Evolutionary conservation across 2,329 filamentous ascomycete species (phyloP).

Genomic region (Penicillium sp.): DNA sequence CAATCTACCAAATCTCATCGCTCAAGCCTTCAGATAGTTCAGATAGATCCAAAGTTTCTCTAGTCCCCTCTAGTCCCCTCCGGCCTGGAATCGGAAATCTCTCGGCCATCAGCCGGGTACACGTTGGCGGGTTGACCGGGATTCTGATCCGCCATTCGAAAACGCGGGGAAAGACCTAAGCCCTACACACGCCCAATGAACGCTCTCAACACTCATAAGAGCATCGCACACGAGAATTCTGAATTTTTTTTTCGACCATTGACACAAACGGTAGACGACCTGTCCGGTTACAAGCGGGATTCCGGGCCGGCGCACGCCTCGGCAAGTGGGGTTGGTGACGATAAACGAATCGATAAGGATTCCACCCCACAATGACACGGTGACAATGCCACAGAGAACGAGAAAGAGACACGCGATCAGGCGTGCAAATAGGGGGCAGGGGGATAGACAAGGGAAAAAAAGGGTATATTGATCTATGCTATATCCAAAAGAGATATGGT

Average conservation of each 20-base stretch:
- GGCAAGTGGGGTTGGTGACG: background rate
- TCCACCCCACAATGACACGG: background rate
- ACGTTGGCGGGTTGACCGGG: background rate
- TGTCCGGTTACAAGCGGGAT: conserved; percentile 8
- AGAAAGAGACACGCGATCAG: background rate
- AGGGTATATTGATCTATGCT: conserved; percentile 32
- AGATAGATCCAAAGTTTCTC: background rate
- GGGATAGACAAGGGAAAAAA: conserved; percentile 9
- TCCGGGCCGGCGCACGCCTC: conserved; percentile 6
- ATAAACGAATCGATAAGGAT: conserved; percentile 3
- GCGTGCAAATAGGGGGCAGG: background rate
- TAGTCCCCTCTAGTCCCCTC: no score
- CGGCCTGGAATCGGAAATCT: background rate
- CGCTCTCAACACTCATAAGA: background rate
- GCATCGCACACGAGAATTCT: background rate
- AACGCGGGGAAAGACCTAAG: conserved; percentile 3
- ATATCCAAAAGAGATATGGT: background rate
- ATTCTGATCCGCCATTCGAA: background rate
- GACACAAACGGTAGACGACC: background rate
- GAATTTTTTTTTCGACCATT: background rate
- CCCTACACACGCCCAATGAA: background rate
- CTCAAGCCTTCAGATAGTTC: background rate
- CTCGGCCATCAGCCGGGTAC: background rate
- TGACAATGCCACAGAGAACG: background rate
- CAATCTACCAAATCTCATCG: no score